Conservation (phyloP, 345 rosid species). For the Linum usitatissimum region DNA sequence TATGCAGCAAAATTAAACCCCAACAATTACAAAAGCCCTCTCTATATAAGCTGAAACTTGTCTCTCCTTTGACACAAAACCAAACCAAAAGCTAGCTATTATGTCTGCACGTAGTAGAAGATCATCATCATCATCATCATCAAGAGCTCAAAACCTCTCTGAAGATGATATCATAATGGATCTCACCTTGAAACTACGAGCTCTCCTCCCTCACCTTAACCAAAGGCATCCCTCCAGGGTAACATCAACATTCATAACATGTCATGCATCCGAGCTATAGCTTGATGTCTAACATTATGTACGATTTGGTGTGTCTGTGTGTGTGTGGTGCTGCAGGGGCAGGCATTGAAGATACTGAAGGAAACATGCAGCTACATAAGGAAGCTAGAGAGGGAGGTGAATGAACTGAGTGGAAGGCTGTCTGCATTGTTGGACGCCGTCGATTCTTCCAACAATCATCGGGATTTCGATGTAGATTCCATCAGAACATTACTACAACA, state of each 20-base stretch:
- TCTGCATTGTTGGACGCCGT: constrained; percentile 34
- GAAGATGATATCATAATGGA: constrained; percentile 24
- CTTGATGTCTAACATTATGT: too few relatives aligned
- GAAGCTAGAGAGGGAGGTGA: constrained; percentile 39
- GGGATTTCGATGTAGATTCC: constrained; percentile 16
- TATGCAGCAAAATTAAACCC: too few relatives aligned
- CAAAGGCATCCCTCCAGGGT: constrained; percentile 22
- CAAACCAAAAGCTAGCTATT: neutral
- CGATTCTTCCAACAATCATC: constrained; percentile 6
- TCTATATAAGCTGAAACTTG: constrained; percentile 21
- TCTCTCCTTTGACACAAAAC: constrained; percentile 8
- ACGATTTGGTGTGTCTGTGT: too few relatives aligned
- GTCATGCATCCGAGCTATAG: too few relatives aligned
- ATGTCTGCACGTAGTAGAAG: constrained; percentile 19
- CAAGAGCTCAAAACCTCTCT: constrained; percentile 15
- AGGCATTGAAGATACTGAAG: constrained; percentile 31
- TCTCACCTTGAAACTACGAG: constrained; percentile 22
- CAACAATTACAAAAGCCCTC: neutral
- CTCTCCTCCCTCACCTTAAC: constrained; percentile 20
- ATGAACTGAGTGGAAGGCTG: constrained; percentile 46
- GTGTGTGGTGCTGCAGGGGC: constrained; percentile 26
- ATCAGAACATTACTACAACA: constrained; percentile 15
- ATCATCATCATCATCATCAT: too few relatives aligned
- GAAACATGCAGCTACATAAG: constrained; percentile 45
- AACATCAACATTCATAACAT: too few relatives aligned